phyloP scores from a whole-genome alignment of 352 stramenopile species.

The Globisporangium radiosum region DNA sequence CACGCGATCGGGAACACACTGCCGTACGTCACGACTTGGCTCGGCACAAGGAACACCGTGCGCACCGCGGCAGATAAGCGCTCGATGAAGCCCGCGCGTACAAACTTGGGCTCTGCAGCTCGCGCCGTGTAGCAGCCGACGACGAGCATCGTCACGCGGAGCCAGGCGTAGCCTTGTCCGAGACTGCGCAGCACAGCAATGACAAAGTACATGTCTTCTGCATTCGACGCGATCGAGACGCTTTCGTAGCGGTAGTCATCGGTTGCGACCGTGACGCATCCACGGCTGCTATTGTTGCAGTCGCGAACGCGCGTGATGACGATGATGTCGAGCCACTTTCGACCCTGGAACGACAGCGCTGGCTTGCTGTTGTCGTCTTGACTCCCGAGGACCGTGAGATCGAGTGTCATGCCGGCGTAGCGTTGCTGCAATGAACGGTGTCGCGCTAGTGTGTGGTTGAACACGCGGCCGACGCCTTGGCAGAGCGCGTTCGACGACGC shows the following conservation, averaged over 20 bases:
- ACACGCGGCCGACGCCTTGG: neutral
- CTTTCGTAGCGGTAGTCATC: conserved; percentile 14
- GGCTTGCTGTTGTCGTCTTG: conserved; percentile 1
- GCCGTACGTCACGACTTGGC: conserved; percentile 13
- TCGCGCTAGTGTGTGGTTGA: neutral
- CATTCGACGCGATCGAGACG: conserved; percentile 2
- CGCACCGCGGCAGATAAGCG: neutral
- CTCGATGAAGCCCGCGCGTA: neutral
- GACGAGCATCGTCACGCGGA: conserved; percentile 12
- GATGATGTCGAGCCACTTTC: neutral
- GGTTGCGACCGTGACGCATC: conserved; percentile 4
- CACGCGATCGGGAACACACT: conserved; percentile 15
- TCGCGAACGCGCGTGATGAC: conserved; percentile 4
- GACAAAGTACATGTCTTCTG: conserved; percentile 1
- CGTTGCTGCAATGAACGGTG: neutral
- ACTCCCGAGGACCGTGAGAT: conserved; percentile 3
- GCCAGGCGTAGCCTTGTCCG: conserved; percentile 12
- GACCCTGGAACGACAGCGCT: conserved; percentile 4
- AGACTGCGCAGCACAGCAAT: conserved; percentile 4
- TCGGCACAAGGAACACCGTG: conserved; percentile 15
- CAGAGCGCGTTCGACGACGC: neutral
- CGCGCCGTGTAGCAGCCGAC: conserved; percentile 8
- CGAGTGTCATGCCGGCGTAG: conserved; percentile 1
- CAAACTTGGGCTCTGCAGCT: too few relatives aligned
- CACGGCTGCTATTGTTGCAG: neutral